Percentiles rank a stretch among this genome's conserved stretches.
phyloP scores from a whole-genome alignment of 2,329 filamentous ascomycete species.

The Aphanoascus verrucosus region DNA sequence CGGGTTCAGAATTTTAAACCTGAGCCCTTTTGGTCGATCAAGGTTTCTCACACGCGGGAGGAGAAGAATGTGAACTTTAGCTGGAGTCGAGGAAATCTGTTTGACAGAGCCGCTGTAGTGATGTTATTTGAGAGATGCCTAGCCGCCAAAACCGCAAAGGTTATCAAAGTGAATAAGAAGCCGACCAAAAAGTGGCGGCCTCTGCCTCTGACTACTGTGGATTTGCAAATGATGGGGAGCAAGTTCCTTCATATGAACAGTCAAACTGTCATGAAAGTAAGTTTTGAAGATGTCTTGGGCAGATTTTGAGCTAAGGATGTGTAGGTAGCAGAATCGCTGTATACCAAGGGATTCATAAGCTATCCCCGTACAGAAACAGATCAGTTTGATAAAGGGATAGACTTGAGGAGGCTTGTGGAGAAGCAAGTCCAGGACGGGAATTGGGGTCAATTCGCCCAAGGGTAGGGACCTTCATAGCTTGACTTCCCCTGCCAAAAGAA shows the following conservation, averaged over 20 bases:
- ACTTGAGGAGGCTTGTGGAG: constrained; percentile 65
- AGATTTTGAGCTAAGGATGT: background rate
- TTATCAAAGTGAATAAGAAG: constrained; percentile 79
- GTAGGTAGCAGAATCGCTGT: constrained; percentile 65
- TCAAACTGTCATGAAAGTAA: constrained; percentile 72
- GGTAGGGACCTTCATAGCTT: constrained; percentile 25
- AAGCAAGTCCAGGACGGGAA: constrained; percentile 67
- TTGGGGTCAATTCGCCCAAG: constrained; percentile 75
- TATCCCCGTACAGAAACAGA: constrained; percentile 97
- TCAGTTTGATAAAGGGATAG: constrained; percentile 82
- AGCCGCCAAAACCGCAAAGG: constrained; percentile 60
- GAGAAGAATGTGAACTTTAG: constrained; percentile 69
- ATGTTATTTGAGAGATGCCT: constrained; percentile 82
- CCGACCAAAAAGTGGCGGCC: constrained; percentile 92
- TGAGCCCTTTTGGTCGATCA: constrained; percentile 88
- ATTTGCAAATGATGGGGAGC: constrained; percentile 91
- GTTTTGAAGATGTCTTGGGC: background rate
- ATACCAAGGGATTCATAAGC: constrained; percentile 92
- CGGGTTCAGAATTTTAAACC: constrained; percentile 87
- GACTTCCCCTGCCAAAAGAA: background rate
- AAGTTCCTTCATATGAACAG: constrained; percentile 81
- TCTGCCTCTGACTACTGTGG: constrained; percentile 84
- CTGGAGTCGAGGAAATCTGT: constrained; percentile 73
- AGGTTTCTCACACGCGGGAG: constrained; percentile 66
- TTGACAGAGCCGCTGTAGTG: constrained; percentile 71